A percentile compares a stretch with the other conserved stretches of the same genome.
Evolutionary conservation across 1,284 basidiomycete genomes (phyloP).

Genomic region (Fereydounia khargensis): DNA sequence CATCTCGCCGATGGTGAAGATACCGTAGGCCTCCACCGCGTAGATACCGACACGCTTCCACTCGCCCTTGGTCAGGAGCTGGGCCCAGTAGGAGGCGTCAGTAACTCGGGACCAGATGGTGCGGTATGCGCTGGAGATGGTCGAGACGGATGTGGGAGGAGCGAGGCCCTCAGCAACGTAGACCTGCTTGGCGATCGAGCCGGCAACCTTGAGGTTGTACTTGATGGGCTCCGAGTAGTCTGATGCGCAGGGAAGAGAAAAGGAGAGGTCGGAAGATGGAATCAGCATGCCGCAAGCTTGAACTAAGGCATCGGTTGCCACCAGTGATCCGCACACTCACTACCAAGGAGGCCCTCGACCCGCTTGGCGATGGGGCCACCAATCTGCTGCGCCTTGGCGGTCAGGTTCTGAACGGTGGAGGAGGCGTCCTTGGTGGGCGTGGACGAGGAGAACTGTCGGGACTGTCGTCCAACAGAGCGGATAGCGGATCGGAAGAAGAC

Average conservation of each 20-base stretch:
- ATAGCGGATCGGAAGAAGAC: not conserved
- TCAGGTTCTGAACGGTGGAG: slow-evolving; percentile 16
- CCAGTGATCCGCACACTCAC: no score
- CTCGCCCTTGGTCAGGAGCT: slow-evolving; percentile 71
- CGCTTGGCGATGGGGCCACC: slow-evolving; percentile 41
- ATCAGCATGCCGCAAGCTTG: not conserved
- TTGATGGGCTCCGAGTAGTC: slow-evolving; percentile 42
- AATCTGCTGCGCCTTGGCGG: slow-evolving; percentile 43
- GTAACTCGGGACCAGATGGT: slow-evolving; percentile 70
- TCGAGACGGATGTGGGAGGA: slow-evolving; percentile 70
- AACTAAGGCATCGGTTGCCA: no score
- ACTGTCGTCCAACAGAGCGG: not conserved
- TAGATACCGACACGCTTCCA: slow-evolving; percentile 74
- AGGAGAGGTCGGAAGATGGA: not conserved
- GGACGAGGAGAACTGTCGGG: not conserved
- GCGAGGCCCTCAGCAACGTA: slow-evolving; percentile 84
- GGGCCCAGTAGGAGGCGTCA: slow-evolving; percentile 70
- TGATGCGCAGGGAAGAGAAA: not conserved
- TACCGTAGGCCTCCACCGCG: slow-evolving; percentile 81
- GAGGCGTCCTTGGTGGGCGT: slow-evolving; percentile 14
- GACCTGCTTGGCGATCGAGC: slow-evolving; percentile 82
- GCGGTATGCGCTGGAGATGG: slow-evolving; percentile 71
- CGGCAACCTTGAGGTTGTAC: slow-evolving; percentile 66
- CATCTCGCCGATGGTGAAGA: slow-evolving; percentile 65
- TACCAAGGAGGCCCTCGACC: slow-evolving; percentile 39